Evolutionary conservation across 148 eudicot species (phyloP).

Genomic region (Chenopodium quinoa): DNA sequence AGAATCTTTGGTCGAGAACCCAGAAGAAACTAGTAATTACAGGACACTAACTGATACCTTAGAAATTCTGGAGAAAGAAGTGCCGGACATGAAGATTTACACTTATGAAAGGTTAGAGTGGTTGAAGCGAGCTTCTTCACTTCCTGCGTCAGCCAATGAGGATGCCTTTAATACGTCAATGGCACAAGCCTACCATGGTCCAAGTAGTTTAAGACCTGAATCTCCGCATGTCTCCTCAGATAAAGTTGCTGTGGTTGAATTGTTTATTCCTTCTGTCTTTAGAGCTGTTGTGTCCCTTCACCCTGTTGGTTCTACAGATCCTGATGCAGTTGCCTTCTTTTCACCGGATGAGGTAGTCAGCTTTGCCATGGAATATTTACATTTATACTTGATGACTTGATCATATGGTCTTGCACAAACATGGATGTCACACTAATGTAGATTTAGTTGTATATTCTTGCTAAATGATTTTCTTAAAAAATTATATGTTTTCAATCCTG

Average conservation of each 20-base stretch:
- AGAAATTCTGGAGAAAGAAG: conserved; percentile 59
- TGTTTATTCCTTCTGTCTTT: conserved; percentile 68
- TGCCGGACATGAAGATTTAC: conserved; percentile 48
- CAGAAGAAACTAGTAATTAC: conserved; percentile 52
- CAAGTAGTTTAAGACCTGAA: conserved; percentile 52
- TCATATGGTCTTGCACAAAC: neutral
- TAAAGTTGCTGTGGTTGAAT: conserved; percentile 71
- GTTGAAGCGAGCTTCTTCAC: conserved; percentile 70
- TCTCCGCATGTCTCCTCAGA: conserved; percentile 40
- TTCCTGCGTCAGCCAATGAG: conserved; percentile 56
- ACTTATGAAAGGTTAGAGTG: conserved; percentile 79
- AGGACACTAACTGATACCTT: conserved; percentile 52
- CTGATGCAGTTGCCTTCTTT: conserved; percentile 92
- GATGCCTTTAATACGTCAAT: conserved; percentile 43
- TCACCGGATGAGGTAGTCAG: conserved; percentile 89
- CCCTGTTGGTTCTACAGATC: conserved; percentile 81
- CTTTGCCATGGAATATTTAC: conserved; percentile 2
- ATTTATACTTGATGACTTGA: neutral
- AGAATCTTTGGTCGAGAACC: conserved; percentile 36
- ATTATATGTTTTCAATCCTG: neutral
- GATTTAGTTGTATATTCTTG: neutral
- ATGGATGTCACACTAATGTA: neutral
- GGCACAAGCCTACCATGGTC: conserved; percentile 47
- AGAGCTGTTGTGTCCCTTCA: conserved; percentile 88
- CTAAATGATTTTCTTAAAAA: neutral